phyloP scores from a whole-genome alignment of 2,329 filamentous ascomycete species.

The Hymenoscyphus albidus region DNA sequence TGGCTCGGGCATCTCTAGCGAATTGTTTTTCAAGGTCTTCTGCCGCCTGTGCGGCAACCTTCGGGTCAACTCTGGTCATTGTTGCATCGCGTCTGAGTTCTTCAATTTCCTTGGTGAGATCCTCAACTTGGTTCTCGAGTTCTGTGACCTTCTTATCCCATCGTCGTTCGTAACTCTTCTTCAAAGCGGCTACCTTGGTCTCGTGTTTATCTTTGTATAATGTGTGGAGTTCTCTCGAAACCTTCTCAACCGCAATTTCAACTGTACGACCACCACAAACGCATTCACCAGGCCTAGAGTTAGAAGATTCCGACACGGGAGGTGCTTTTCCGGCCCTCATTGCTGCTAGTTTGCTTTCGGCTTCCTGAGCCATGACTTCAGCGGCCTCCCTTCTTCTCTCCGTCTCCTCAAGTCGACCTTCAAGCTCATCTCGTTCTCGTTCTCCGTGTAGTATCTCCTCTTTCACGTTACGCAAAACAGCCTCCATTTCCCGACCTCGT shows the following conservation, averaged over 20 bases:
- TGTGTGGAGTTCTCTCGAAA: constrained; percentile 87
- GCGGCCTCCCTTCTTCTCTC: constrained; percentile 71
- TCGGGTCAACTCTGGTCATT: constrained; percentile 55
- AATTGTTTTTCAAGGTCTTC: constrained; percentile 60
- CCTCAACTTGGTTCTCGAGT: constrained; percentile 67
- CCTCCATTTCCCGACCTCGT: constrained; percentile 80
- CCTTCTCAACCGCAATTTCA: constrained; percentile 81
- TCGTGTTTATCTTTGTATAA: constrained; percentile 98
- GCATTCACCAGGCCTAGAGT: constrained; percentile 32
- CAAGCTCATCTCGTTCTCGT: constrained; percentile 75
- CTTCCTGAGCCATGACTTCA: constrained; percentile 72
- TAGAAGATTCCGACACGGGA: constrained; percentile 35
- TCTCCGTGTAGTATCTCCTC: constrained; percentile 76
- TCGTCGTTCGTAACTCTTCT: constrained; percentile 76
- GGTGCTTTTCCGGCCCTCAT: constrained; percentile 60
- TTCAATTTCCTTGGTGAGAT: constrained; percentile 70
- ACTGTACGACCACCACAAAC: constrained; percentile 53
- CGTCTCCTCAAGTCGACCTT: constrained; percentile 70
- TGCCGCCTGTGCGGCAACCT: constrained; percentile 39
- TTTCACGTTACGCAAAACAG: constrained; percentile 72
- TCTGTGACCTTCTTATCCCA: constrained; percentile 86
- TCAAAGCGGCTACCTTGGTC: constrained; percentile 88
- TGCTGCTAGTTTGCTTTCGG: constrained; percentile 70
- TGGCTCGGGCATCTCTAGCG: constrained; percentile 71
- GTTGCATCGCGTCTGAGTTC: constrained; percentile 64